phyloP scores from a whole-genome alignment of 108 stramenopile species.

The Nitzschia sp. region DNA sequence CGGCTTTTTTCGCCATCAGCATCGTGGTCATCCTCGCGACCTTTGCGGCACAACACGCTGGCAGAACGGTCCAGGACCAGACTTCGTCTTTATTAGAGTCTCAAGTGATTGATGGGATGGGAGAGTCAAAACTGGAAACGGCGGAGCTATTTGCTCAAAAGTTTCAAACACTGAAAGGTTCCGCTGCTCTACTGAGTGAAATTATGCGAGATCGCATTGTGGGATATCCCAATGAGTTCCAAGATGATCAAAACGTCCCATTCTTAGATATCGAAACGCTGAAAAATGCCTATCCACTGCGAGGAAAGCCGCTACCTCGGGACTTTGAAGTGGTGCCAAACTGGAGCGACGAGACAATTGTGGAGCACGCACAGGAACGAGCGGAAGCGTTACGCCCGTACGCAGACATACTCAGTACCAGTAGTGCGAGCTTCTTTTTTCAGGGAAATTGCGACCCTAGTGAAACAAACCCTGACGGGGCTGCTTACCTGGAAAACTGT shows the following conservation, averaged over 20 bases:
- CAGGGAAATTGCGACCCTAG: constrained; percentile 60
- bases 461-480: constrained; percentile 17
- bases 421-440: constrained; percentile 34
- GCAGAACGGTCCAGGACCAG: constrained; percentile 37
- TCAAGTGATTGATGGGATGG: constrained; percentile 24
- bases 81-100: constrained; percentile 17
- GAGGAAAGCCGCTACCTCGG: constrained; percentile 35
- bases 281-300: constrained; percentile 44
- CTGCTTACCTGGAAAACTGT: constrained; percentile 45
- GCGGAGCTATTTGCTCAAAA: constrained; percentile 28
- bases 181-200: constrained; percentile 36
- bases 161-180: constrained; percentile 25
- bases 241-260: constrained; percentile 41
- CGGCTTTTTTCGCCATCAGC: constrained; percentile 36
- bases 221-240: constrained; percentile 45
- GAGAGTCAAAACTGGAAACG: constrained; percentile 21
- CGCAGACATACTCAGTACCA: constrained; percentile 1
- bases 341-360: constrained; percentile 16
- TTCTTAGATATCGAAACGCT: constrained; percentile 45
- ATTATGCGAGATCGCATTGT: constrained; percentile 53
- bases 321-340: constrained; percentile 32
- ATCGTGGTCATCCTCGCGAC: constrained; percentile 42
- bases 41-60: constrained; percentile 27
- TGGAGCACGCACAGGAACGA: constrained; percentile 7
- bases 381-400: not conserved